Percentiles rank a stretch among this genome's conserved stretches.
These are phyloP conservation scores for Parmelia sp. DNA, from an alignment of 495 filamentous ascomycete species.

Conservation along the genomic window DNA sequence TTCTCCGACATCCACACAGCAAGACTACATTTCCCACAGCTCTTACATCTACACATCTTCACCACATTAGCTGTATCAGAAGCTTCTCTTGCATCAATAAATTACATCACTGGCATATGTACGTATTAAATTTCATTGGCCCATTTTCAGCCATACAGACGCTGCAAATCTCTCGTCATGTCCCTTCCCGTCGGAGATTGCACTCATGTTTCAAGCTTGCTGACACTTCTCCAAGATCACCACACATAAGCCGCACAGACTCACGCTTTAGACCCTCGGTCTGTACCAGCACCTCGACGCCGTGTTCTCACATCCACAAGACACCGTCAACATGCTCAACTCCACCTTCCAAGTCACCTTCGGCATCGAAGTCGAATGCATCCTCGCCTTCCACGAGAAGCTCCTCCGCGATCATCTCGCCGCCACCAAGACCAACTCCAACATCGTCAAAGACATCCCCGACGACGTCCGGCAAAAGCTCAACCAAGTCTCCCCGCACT, in stretches of 20 bases:
- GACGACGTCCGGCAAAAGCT: conserved; percentile 12
- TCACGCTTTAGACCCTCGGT: background rate
- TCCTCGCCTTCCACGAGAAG: conserved; percentile 25
- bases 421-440: conserved; percentile 1
- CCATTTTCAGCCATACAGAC: background rate
- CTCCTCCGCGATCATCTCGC: conserved; percentile 21
- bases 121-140: background rate
- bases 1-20: background rate
- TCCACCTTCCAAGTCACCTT: conserved; percentile 19
- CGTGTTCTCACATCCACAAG: background rate
- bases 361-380: conserved; percentile 27
- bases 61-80: background rate
- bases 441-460: conserved; percentile 21
- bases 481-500: conserved; percentile 4
- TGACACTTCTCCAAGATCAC: background rate
- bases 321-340: conserved; percentile 14
- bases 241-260: background rate
- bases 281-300: background rate
- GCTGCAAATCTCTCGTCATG: background rate
- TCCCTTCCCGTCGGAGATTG: background rate
- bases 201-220: background rate
- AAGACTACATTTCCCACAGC: background rate
- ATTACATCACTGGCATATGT: background rate
- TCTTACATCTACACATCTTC: background rate
- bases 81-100: background rate